Base-by-base conservation (phyloP, 2,329 filamentous ascomycete genomes). In the Alternaria arbusti region DNA sequence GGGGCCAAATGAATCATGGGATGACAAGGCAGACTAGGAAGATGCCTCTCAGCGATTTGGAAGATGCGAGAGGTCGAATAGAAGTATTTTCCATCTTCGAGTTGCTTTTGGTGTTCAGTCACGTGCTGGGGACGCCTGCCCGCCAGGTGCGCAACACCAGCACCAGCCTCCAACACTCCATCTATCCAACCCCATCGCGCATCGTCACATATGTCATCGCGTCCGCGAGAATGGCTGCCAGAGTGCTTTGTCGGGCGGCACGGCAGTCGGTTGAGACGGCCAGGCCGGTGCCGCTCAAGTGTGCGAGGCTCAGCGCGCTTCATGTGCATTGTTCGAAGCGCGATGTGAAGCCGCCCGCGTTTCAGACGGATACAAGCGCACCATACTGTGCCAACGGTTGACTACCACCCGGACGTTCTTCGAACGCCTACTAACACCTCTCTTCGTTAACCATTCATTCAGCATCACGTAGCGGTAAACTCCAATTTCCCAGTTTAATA, bases 261-360 rank as follows among this genome's bases (percentile, higher is more conserved):
- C 57, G 58, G 30, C 43, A 54, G 59, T 70, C 59, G 67, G 66
- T 70, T 76, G 77, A 79, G 73, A 79, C 76, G 64, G 43, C 70
- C 64, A 73, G 71, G 67, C 67, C 68, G 63, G 67, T 63, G 63
- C 61, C 51, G 66, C 56, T 52, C 36, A 64, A 60, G 58, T 63
- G 60, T 74, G 69, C 77, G 76, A 78, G 69, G 75, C 76, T 70
- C 71, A 61, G 67, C 51, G 71, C 74, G 78, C 77, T 74, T 80
- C 78, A 80, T 70, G 64, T 79, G 73, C 74, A 75, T 78, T 69
- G 70, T 74, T 74, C 70, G 64, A 77, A 72, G 73, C 72, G 75
- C 74, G 70, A 76, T 68, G 65, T 79, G 76, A 77, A 70, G 74
- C 77, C 61, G 66, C 64, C 63, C 66, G 59, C 67, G 78, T 79